phyloP scores from a whole-genome alignment of 805 yeast genomes.

The Starmerella ratchasimensis region DNA sequence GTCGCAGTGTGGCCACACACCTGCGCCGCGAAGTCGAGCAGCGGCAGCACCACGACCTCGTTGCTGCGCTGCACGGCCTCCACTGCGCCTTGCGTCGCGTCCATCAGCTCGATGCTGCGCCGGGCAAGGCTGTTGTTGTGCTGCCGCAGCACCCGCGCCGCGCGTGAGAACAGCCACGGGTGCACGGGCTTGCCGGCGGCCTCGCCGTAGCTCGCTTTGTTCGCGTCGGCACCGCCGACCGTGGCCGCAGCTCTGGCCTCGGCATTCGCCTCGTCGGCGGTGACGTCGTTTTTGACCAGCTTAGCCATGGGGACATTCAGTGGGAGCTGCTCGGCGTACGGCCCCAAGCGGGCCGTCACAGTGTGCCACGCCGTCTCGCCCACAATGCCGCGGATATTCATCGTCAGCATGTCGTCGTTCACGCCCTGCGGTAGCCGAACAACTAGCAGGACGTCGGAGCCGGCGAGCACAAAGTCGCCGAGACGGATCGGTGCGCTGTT shows the following conservation, averaged over 20 bases:
- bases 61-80: too few relatives aligned
- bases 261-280: background rate
- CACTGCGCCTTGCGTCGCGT: too few relatives aligned
- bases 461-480: background rate
- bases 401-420: background rate
- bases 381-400: slow-evolving; percentile 1
- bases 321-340: too few relatives aligned
- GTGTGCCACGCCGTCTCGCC: background rate
- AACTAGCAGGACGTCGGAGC: background rate
- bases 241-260: too few relatives aligned
- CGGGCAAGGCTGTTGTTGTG: too few relatives aligned
- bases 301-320: background rate
- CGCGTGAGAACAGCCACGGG: background rate
- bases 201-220: too few relatives aligned
- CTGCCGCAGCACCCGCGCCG: background rate
- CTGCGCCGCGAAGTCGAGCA: too few relatives aligned
- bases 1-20: too few relatives aligned
- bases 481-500: background rate
- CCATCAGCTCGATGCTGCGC: too few relatives aligned
- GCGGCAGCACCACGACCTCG: too few relatives aligned
- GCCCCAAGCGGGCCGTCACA: background rate
- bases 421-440: background rate
- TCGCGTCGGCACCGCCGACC: too few relatives aligned
- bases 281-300: background rate
- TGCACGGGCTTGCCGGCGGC: background rate